These are phyloP conservation scores for Pichia cactophila DNA, from an alignment of 1,139 yeast species.

Conservation along the genomic window DNA sequence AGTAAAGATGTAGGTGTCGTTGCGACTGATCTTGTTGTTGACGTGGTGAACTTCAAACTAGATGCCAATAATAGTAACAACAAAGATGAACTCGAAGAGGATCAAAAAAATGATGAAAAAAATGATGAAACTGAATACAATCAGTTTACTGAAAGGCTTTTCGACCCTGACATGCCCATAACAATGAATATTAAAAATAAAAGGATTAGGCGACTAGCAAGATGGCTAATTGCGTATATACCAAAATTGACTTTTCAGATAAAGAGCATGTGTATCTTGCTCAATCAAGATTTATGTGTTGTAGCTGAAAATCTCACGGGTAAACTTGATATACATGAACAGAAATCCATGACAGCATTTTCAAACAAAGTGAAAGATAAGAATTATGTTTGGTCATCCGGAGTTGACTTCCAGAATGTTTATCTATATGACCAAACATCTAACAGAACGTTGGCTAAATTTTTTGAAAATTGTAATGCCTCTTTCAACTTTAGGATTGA, in stretches of 20 bases:
- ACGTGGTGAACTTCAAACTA: not conserved
- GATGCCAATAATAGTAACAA: not conserved
- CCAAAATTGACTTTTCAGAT: constrained; percentile 15
- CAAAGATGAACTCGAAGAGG: not conserved
- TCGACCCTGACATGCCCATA: constrained; percentile 23
- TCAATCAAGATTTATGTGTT: constrained; percentile 5
- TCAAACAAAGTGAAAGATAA: not conserved
- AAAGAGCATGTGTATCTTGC: constrained; percentile 1
- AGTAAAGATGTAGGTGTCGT: not conserved
- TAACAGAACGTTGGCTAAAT: constrained; percentile 8
- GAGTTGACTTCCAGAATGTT: constrained; percentile 10
- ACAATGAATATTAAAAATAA: constrained; percentile 20
- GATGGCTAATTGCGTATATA: constrained; percentile 9
- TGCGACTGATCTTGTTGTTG: not conserved
- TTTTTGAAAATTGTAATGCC: constrained; percentile 9
- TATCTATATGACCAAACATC: constrained; percentile 3
- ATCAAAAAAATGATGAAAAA: not conserved
- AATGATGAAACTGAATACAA: not conserved
- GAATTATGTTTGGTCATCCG: constrained; percentile 6
- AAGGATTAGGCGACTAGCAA: constrained; percentile 11
- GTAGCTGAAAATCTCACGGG: constrained; percentile 2
- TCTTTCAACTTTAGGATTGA: constrained; percentile 16
- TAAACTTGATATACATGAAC: constrained; percentile 8
- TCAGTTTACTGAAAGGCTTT: not conserved
- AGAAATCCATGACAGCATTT: constrained; percentile 2